A percentile compares a stretch with the other conserved stretches of the same genome.
These are phyloP conservation scores for Xanthoconium separans DNA, from an alignment of 1,284 basidiomycete genomes.

Conservation along the genomic window DNA sequence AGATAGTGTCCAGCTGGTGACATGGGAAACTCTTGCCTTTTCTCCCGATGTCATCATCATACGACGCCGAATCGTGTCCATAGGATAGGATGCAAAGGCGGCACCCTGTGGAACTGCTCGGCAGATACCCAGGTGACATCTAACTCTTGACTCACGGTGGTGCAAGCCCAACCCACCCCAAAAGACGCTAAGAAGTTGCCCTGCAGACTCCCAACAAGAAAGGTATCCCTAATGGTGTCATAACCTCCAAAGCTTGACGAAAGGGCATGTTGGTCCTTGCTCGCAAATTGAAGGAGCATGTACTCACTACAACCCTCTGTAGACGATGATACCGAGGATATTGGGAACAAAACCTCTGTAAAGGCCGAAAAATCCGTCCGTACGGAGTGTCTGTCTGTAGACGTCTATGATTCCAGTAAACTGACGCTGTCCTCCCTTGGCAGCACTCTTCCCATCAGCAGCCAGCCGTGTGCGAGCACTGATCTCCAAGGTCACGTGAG, in stretches of 20 bases:
- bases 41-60: conserved; percentile 76
- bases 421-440: conserved; percentile 42
- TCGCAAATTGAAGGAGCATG: neutral
- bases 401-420: conserved; percentile 48
- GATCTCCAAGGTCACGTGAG: neutral
- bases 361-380: conserved; percentile 51
- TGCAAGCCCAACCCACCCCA: conserved; percentile 54
- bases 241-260: conserved; percentile 42
- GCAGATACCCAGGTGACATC: neutral
- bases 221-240: conserved; percentile 53
- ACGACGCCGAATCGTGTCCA: conserved; percentile 64
- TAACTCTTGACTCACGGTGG: conserved; percentile 37
- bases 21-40: conserved; percentile 35
- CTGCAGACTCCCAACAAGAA: conserved; percentile 56
- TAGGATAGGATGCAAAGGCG: conserved; percentile 61
- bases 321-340: conserved; percentile 61
- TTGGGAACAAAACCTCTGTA: conserved; percentile 67
- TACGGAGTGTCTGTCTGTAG: conserved; percentile 52
- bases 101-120: conserved; percentile 39
- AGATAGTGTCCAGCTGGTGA: neutral
- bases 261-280: neutral
- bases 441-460: conserved; percentile 49
- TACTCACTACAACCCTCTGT: conserved; percentile 54
- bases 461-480: conserved; percentile 56
- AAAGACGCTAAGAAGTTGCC: conserved; percentile 67